Conservation (phyloP, 768 basidiomycete genomes). For the Hemileccinum impolitum region DNA sequence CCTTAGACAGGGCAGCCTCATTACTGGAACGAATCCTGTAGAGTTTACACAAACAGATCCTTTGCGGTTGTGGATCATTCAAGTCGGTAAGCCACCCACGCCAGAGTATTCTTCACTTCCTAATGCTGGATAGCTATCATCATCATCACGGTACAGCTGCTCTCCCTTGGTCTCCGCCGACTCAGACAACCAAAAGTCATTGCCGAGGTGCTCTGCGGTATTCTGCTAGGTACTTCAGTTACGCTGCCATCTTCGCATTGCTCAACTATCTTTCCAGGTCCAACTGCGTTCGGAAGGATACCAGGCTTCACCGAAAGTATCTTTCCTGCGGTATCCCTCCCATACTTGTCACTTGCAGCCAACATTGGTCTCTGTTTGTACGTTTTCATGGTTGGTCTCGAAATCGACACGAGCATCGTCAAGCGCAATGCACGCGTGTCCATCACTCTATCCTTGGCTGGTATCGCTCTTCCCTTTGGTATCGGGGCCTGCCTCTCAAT, state of each 20-base stretch:
- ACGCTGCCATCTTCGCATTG: constrained; percentile 32
- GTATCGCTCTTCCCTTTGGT: constrained; percentile 85
- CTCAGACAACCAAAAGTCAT: constrained; percentile 84
- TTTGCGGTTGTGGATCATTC: constrained; percentile 71
- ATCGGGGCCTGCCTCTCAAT: constrained; percentile 72
- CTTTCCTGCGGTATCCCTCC: constrained; percentile 66
- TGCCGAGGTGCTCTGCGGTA: constrained; percentile 82
- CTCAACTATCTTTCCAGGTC: constrained; percentile 19
- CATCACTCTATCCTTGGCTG: constrained; percentile 66
- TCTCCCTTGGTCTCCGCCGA: constrained; percentile 63
- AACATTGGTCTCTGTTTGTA: constrained; percentile 86
- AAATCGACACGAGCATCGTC: constrained; percentile 79
- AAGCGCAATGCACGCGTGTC: constrained; percentile 70
- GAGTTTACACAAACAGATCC: constrained; percentile 65
- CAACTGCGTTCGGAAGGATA: constrained; percentile 71
- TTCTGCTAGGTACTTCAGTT: constrained; percentile 61
- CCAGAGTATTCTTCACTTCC: background rate
- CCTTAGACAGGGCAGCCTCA: constrained; percentile 60
- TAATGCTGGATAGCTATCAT: constrained; percentile 59
- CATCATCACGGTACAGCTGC: constrained; percentile 69
- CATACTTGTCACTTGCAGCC: constrained; percentile 82
- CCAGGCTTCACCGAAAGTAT: constrained; percentile 85
- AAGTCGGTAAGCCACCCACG: constrained; percentile 55
- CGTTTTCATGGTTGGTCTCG: constrained; percentile 89
- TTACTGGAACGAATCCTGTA: constrained; percentile 73